Base-by-base conservation (phyloP, 441 rosid species). In the Raphanus hybrid region DNA sequence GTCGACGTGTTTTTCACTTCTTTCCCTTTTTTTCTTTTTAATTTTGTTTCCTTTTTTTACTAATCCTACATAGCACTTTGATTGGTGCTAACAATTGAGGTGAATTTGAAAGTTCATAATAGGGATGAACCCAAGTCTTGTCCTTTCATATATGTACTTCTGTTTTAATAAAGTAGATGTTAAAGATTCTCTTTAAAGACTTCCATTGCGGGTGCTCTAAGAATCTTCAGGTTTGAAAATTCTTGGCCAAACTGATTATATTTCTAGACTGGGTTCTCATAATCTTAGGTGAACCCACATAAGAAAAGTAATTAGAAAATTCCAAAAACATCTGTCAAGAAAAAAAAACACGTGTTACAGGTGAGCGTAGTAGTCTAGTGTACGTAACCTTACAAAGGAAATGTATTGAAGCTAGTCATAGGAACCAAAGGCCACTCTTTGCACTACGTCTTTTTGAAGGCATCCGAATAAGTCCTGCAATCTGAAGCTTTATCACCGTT, bases 401-500 rank as follows among this genome's bases (percentile, higher is more conserved):
- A 29, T 29, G 39, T 71, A 65, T 14, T 58, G 54, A 45, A 45
- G 58, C 63, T 64, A 43, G 65, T 32, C 64, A 81, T 82, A 92
- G 18, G 88, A 71, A 63, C 94, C 96, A 73, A 92, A 92, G 23
- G 93, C 97, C 74, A 92, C 93, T 82, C 98, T 86, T 79, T 94
- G 97, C 73, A 89, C 86, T 91, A 18, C 96, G 88, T 80, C 99
- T 85, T 86, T 87, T 94, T 74, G 88, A 85, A 5, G 96, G 97
- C 96, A 89, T 90, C 69, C 94, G 89, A 37, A 91, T 77, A 60
- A 94, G 93, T 76, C 99, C 98, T 34, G 92, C 80, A 14, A 92
- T 86, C 87, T 92, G 98, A 61, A 94, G 99, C 87, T 94, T 98
- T n/a, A 82, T 85, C 2, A 91, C 88, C 34, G 89, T 97, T 88